Evolutionary conservation across 2,329 filamentous ascomycete species (phyloP).

Genomic region (Colletotrichum abscissum): DNA sequence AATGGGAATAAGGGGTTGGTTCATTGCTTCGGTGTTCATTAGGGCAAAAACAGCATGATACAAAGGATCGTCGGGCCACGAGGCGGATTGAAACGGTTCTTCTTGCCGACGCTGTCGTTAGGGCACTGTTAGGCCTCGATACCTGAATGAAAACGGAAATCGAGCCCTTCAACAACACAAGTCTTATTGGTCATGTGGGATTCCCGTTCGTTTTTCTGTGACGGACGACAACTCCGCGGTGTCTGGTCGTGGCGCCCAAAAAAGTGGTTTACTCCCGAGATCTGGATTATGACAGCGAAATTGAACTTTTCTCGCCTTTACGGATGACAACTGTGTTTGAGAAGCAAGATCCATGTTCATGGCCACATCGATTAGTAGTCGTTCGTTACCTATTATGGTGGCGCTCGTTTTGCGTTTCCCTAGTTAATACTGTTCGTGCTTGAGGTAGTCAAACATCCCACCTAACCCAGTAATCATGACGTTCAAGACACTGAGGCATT

Average conservation of each 20-base stretch:
- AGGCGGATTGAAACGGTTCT: slow-evolving; percentile 48
- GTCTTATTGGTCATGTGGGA: slow-evolving; percentile 24
- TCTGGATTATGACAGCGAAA: slow-evolving; percentile 32
- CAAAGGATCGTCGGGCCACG: slow-evolving; percentile 43
- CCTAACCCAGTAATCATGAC: slow-evolving; percentile 33
- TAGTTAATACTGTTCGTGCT: background rate
- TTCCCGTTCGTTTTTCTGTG: slow-evolving; percentile 14
- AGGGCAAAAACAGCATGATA: slow-evolving; percentile 63
- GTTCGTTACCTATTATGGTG: background rate
- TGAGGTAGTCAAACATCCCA: background rate
- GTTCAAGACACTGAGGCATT: slow-evolving; percentile 23
- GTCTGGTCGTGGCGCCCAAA: slow-evolving; percentile 20
- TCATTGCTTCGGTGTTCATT: slow-evolving; percentile 67
- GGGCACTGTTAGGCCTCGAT: slow-evolving; percentile 42
- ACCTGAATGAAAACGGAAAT: slow-evolving; percentile 39
- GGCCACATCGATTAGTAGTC: no score
- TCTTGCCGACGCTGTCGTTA: slow-evolving; percentile 55
- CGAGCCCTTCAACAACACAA: slow-evolving; percentile 27
- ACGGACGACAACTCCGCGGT: slow-evolving; percentile 25
- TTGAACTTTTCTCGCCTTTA: slow-evolving; percentile 25
- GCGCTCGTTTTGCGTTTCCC: background rate
- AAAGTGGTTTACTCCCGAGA: slow-evolving; percentile 20
- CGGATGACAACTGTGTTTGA: background rate
- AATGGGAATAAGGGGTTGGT: slow-evolving; percentile 49
- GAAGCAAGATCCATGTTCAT: background rate